Evolutionary conservation across 2,329 filamentous ascomycete genomes (phyloP).

Genomic region (Ophidiomyces ophidiicola): DNA sequence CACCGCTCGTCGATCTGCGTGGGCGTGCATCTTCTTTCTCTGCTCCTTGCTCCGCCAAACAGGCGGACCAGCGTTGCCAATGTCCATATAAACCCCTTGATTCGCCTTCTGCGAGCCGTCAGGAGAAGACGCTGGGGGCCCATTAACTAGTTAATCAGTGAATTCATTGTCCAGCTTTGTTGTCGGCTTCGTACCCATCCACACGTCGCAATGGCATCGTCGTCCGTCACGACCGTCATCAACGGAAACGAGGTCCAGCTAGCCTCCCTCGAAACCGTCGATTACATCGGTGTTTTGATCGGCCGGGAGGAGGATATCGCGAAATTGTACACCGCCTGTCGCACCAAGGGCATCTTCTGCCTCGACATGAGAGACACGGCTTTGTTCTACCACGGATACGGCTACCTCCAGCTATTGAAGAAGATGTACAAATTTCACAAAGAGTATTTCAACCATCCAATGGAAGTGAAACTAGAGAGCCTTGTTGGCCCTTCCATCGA

Average conservation of each 20-base stretch:
- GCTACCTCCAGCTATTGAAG: not conserved
- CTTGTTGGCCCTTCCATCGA: not conserved
- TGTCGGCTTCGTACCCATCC: not conserved
- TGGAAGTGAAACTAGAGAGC: not conserved
- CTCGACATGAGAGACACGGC: not conserved
- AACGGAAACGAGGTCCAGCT: not conserved
- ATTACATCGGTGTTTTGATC: not conserved
- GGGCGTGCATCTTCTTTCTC: too few species aligned
- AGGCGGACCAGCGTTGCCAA: too few species aligned
- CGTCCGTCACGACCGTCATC: not conserved
- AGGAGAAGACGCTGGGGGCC: too few species aligned
- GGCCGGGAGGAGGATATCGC: not conserved
- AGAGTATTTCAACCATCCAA: not conserved
- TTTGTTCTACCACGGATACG: too few species aligned
- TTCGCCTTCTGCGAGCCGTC: too few species aligned
- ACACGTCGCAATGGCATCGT: not conserved
- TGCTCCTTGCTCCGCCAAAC: too few species aligned
- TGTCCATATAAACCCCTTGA: too few species aligned
- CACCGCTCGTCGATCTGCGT: too few species aligned
- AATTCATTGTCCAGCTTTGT: not conserved
- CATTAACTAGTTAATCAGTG: not conserved
- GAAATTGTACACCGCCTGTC: not conserved
- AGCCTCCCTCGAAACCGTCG: not conserved
- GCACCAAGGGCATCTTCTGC: slow-evolving; percentile 1
- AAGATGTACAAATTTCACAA: not conserved